These are phyloP conservation scores for Sanghuangporus sanghuang DNA, from an alignment of 1,284 basidiomycete genomes.

Conservation along the genomic window DNA sequence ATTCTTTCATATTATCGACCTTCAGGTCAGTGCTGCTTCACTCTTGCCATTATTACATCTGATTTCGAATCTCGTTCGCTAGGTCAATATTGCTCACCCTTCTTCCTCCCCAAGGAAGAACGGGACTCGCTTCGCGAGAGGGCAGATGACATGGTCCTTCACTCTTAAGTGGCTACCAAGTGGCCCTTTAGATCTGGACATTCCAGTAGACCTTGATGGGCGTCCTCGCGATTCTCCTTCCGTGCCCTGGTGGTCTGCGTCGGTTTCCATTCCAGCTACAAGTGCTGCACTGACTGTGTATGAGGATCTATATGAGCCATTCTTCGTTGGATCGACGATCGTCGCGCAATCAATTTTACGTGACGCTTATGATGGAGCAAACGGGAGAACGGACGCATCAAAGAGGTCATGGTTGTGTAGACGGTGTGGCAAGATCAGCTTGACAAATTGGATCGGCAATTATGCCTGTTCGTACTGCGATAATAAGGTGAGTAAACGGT, in stretches of 20 bases:
- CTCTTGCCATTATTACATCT: neutral
- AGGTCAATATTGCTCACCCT: neutral
- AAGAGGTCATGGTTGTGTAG: constrained; percentile 1
- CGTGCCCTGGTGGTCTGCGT: constrained; percentile 1
- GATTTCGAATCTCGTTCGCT: neutral
- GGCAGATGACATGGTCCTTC: constrained; percentile 3
- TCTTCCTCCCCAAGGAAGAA: neutral
- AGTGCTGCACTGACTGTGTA: neutral
- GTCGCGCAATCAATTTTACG: neutral
- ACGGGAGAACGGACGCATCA: neutral
- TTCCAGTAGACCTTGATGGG: neutral
- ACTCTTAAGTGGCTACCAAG: constrained; percentile 6
- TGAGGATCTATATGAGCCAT: neutral
- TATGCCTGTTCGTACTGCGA: constrained; percentile 4
- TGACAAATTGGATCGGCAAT: constrained; percentile 1
- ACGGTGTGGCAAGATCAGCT: constrained; percentile 5
- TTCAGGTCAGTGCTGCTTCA: neutral
- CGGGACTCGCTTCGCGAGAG: neutral
- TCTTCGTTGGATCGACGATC: neutral
- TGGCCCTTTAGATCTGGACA: neutral
- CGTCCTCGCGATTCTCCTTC: neutral
- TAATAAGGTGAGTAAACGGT: neutral
- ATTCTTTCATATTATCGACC: constrained; percentile 5
- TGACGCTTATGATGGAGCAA: neutral
- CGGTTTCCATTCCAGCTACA: neutral